Evolutionary conservation across 345 rosid genomes (phyloP), one percentile per base, ranked within the genome.

Genomic region (Firmiana major): DNA sequence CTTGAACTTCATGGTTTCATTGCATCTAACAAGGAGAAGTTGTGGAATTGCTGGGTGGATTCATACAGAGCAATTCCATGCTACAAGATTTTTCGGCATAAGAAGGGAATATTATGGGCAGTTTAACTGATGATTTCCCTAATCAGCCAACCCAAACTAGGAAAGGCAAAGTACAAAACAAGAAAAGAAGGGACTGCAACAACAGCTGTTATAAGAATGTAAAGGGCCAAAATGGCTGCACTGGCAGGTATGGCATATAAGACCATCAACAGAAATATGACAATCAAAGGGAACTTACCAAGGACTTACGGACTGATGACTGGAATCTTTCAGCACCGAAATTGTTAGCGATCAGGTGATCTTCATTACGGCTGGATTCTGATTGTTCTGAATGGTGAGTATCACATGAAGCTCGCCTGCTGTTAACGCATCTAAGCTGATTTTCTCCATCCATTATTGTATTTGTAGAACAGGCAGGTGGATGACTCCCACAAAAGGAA

Each of bases 231-330:
- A 46, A 91, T 81, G 69, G 88, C 85, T 53, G 91, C 92, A 83
- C 92, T 91, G 63, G 79, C 84, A 9, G 94, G 97, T 75, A 91
- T 86, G 53, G 87, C 92, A 79, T 85, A 91, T 46, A 87, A 71
- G 60, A 86, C 77, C 43, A 90, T 75, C 74, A 88, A 69, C 75
- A 88, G 83, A 77, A 90, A 84, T 67, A 90, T 57, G 68, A 89
- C 73, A n/a, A 91, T 75, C 77, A 90, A 72, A 11, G 93, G 94
- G 74, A 91, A 86, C 87, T 91, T 91, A 82, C 86, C 79, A 90
- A 78, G 13, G 89, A 87, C 83, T 89, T 87, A 45, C 81, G 82
- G 13, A 91, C 45, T 15, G 86, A 90, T 19, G 79, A 75, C 40
- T 81, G 88, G 45, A 89, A 48, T 42, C 87, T 83, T 79, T 78